These are phyloP conservation scores for Debaryomyces subglobosus DNA, from an alignment of 1,139 yeast species.

Conservation along the genomic window DNA sequence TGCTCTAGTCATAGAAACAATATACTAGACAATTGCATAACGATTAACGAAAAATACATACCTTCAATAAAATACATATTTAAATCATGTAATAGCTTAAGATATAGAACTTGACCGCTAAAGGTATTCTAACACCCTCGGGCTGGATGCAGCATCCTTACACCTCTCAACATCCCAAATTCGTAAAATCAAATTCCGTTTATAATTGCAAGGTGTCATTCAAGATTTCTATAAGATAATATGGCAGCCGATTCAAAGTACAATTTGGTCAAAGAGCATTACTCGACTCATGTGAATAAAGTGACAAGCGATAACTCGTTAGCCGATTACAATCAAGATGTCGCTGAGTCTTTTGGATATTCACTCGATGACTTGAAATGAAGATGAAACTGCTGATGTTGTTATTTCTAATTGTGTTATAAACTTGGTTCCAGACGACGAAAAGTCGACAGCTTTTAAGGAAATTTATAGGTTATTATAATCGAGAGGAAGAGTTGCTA, in stretches of 20 bases:
- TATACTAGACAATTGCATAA: background rate
- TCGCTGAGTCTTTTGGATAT: background rate
- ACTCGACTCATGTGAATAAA: background rate
- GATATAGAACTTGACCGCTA: slow-evolving; percentile 7
- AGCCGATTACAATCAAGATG: background rate
- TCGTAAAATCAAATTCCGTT: too few relatives aligned
- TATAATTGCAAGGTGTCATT: too few relatives aligned
- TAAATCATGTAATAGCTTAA: slow-evolving; percentile 9
- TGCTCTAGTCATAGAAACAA: background rate
- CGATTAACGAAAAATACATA: slow-evolving; percentile 3
- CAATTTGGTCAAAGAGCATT: background rate
- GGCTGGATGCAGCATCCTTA: too few relatives aligned
- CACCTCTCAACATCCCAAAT: too few relatives aligned
- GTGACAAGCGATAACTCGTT: background rate
- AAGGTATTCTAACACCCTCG: too few relatives aligned
- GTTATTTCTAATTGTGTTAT: slow-evolving; percentile 2
- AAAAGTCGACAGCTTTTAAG: background rate
- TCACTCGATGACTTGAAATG: background rate
- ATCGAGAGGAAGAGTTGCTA: background rate
- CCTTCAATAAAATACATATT: slow-evolving; percentile 5
- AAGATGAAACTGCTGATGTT: background rate
- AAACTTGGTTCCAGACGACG: slow-evolving; percentile 3
- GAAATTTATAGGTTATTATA: slow-evolving; percentile 1
- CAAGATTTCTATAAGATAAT: background rate
- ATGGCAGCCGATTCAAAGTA: background rate